These are phyloP conservation scores for Glycine latifolia DNA, from an alignment of 306 rosid genomes.

Conservation along the genomic window DNA sequence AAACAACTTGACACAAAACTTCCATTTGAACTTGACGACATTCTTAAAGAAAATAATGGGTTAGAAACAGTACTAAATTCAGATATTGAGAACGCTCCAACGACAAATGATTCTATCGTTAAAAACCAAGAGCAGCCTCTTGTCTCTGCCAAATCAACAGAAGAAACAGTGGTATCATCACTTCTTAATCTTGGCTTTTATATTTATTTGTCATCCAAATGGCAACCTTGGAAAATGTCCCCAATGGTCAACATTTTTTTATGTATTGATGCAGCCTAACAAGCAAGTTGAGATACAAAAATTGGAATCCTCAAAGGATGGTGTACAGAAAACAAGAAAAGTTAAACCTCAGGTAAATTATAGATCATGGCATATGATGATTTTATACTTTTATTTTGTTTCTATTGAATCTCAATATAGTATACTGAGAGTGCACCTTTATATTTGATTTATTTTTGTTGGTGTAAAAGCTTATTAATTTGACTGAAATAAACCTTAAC, in stretches of 20 bases:
- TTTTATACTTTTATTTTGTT: constrained; percentile 21
- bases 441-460: constrained; percentile 28
- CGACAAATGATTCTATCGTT: constrained; percentile 18
- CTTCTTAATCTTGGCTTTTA: constrained; percentile 37
- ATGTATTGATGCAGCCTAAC: constrained; percentile 46
- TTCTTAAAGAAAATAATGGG: constrained; percentile 53
- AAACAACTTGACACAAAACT: constrained; percentile 67
- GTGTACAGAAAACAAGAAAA: constrained; percentile 54
- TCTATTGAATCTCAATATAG: constrained; percentile 1
- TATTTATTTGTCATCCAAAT: constrained; percentile 17
- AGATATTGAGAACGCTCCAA: constrained; percentile 35
- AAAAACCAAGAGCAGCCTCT: constrained; percentile 37
- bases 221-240: constrained; percentile 29
- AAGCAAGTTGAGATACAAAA: constrained; percentile 46
- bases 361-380: constrained; percentile 15
- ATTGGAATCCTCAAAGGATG: constrained; percentile 54
- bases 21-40: constrained; percentile 65
- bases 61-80: constrained; percentile 47
- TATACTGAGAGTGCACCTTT: constrained; percentile 1
- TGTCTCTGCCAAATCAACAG: constrained; percentile 39
- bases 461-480: constrained; percentile 26
- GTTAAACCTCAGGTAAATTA: constrained; percentile 65
- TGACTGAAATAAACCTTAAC: constrained; percentile 44
- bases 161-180: constrained; percentile 48
- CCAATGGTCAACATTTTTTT: background rate